These are phyloP conservation scores for Symbiodinium pilosum DNA, from an alignment of 73 alveolate species.

Conservation along the genomic window DNA sequence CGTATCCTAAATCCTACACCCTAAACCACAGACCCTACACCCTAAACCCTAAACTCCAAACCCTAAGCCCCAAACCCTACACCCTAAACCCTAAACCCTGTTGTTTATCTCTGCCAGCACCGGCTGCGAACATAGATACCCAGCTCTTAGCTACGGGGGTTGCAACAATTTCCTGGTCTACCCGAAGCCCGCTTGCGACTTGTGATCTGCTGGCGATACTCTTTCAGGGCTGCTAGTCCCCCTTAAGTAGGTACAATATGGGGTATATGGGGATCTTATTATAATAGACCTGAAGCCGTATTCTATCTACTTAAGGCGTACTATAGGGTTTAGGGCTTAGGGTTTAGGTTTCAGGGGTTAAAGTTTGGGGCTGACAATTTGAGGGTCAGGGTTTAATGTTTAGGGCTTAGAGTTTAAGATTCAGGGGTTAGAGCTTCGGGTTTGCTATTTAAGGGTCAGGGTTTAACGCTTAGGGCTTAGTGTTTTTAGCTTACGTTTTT, in stretches of 20 bases:
- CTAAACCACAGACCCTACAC: background rate
- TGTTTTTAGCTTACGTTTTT: background rate
- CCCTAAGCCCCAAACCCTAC: background rate
- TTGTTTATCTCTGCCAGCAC: no score
- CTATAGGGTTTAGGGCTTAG: background rate
- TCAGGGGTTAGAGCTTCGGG: background rate
- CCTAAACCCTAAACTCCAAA: background rate
- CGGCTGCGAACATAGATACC: no score
- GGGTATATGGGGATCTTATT: background rate
- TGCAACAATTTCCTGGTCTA: background rate
- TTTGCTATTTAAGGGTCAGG: background rate
- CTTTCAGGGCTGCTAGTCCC: background rate
- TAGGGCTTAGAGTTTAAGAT: background rate
- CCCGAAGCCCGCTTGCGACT: background rate
- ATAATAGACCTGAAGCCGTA: no score
- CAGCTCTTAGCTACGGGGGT: no score
- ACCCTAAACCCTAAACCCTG: background rate
- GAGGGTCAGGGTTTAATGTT: no score
- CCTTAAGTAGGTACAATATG: no score
- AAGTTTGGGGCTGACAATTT: background rate
- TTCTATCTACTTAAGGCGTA: no score
- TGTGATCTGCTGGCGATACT: background rate
- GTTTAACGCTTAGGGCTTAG: background rate
- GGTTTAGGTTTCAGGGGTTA: background rate
- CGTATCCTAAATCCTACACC: background rate